These are phyloP conservation scores for Ganoderma lucidum DNA, from an alignment of 1,284 basidiomycete species.

Conservation along the genomic window DNA sequence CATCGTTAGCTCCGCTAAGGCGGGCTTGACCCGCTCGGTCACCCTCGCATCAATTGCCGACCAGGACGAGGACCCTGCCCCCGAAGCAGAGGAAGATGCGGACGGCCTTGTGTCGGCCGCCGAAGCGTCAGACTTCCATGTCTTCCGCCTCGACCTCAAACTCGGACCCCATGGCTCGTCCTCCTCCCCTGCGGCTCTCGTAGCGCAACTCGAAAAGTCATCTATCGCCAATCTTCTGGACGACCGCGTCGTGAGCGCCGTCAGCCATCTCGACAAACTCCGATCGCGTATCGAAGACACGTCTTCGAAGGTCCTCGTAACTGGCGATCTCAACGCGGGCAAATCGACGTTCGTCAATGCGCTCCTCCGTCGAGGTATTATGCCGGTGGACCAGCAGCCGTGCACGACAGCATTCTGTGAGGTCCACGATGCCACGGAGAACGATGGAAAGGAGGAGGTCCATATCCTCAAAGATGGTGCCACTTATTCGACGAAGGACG, in stretches of 20 bases:
- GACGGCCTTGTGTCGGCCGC: slow-evolving; percentile 54
- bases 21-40: slow-evolving; percentile 60
- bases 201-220: slow-evolving; percentile 90
- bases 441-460: slow-evolving; percentile 82
- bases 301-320: slow-evolving; percentile 96
- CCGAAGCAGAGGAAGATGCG: slow-evolving; percentile 45
- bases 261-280: slow-evolving; percentile 88
- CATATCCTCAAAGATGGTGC: slow-evolving; percentile 78
- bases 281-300: slow-evolving; percentile 90
- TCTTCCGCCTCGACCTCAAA: slow-evolving; percentile 93
- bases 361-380: slow-evolving; percentile 86
- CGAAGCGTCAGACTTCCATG: slow-evolving; percentile 70
- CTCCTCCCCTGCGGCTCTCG: slow-evolving; percentile 79
- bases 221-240: slow-evolving; percentile 95
- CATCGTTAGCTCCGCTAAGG: slow-evolving; percentile 57
- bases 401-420: slow-evolving; percentile 98
- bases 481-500: slow-evolving; percentile 78
- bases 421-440: slow-evolving; percentile 92
- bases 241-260: slow-evolving; percentile 81
- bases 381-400: slow-evolving; percentile 98
- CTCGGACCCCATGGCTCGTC: slow-evolving; percentile 81
- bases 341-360: slow-evolving; percentile 99
- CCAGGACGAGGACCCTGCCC: slow-evolving; percentile 42
- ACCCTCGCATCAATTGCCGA: slow-evolving; percentile 64
- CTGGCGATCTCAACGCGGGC: slow-evolving; percentile 98